phyloP scores from a whole-genome alignment of 805 yeast genomes.

The Sungouiozyma intestinalis region DNA sequence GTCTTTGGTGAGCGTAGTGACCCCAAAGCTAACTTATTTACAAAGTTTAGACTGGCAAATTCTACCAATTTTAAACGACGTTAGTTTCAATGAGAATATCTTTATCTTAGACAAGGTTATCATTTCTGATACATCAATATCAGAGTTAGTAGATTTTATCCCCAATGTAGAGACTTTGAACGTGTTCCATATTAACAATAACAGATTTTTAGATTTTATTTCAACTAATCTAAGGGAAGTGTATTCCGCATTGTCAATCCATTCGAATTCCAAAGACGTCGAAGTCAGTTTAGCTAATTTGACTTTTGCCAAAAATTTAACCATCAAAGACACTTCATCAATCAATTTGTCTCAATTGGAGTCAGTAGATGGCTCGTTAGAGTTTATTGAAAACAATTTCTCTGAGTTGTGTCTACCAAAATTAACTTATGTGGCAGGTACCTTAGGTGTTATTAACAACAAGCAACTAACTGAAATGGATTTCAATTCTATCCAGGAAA shows the following conservation, averaged over 20 bases:
- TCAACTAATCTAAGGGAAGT: slow-evolving; percentile 42
- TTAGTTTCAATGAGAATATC: slow-evolving; percentile 43
- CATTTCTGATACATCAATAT: slow-evolving; percentile 62
- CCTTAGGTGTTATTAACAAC: slow-evolving; percentile 56
- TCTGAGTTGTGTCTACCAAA: slow-evolving; percentile 43
- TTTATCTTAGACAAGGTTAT: slow-evolving; percentile 41
- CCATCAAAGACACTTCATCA: slow-evolving; percentile 49
- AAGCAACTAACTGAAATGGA: slow-evolving; percentile 37
- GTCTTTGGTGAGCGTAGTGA: slow-evolving; percentile 46
- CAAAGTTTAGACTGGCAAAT: slow-evolving; percentile 56
- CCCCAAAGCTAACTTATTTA: slow-evolving; percentile 44
- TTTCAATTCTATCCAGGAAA: slow-evolving; percentile 43
- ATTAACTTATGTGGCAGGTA: slow-evolving; percentile 53
- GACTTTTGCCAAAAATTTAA: slow-evolving; percentile 46
- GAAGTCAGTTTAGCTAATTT: slow-evolving; percentile 45
- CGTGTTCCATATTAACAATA: slow-evolving; percentile 57
- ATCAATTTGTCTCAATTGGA: slow-evolving; percentile 42
- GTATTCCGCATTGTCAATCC: slow-evolving; percentile 46
- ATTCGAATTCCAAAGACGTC: slow-evolving; percentile 56
- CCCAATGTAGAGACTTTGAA: slow-evolving; percentile 41
- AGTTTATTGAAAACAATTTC: slow-evolving; percentile 54
- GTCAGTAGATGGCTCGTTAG: slow-evolving; percentile 46
- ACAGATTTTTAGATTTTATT: slow-evolving; percentile 58
- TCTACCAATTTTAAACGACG: slow-evolving; percentile 57
- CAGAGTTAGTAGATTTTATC: slow-evolving; percentile 50